Evolutionary conservation across 1,139 yeast genomes (phyloP).

Genomic region (Zhuliangozyma parablackwelliae): DNA sequence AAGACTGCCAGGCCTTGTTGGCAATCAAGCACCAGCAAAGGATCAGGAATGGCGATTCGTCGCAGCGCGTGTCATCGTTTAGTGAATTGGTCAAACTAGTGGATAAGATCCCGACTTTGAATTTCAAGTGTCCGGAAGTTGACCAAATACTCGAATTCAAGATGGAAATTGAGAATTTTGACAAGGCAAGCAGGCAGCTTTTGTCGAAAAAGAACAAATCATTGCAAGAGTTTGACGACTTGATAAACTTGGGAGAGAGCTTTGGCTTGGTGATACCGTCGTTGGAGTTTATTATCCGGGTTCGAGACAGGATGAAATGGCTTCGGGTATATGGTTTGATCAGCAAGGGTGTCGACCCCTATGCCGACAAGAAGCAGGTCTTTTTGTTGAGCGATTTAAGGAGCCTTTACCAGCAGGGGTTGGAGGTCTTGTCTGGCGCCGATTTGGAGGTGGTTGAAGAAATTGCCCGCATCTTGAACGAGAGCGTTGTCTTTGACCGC

Average conservation of each 20-base stretch:
- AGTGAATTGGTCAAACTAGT: slow-evolving; percentile 30
- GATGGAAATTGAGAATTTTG: slow-evolving; percentile 51
- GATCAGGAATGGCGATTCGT: slow-evolving; percentile 23
- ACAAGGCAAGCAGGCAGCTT: slow-evolving; percentile 41
- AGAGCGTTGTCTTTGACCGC: slow-evolving; percentile 27
- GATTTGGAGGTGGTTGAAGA: slow-evolving; percentile 21
- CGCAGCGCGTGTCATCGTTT: slow-evolving; percentile 4
- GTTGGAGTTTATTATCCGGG: slow-evolving; percentile 42
- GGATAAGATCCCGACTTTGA: slow-evolving; percentile 44
- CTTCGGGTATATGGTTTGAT: slow-evolving; percentile 29
- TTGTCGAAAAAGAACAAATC: slow-evolving; percentile 24
- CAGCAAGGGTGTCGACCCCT: slow-evolving; percentile 40
- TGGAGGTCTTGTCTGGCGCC: slow-evolving; percentile 24
- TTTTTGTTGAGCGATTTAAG: slow-evolving; percentile 35
- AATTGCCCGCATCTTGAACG: slow-evolving; percentile 22
- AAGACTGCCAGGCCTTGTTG: slow-evolving; percentile 51
- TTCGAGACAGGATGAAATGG: slow-evolving; percentile 52
- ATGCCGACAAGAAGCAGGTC: slow-evolving; percentile 30
- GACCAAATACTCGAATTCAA: slow-evolving; percentile 56
- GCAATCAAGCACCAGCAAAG: slow-evolving; percentile 50
- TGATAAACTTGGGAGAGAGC: slow-evolving; percentile 51
- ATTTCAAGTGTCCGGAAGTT: slow-evolving; percentile 54
- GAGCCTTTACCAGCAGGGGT: slow-evolving; percentile 39
- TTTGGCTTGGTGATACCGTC: slow-evolving; percentile 57
- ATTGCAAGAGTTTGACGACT: slow-evolving; percentile 39